Base-by-base conservation (phyloP, 192 early-diverging fungal genomes). In the Allomyces javanicus region DNA sequence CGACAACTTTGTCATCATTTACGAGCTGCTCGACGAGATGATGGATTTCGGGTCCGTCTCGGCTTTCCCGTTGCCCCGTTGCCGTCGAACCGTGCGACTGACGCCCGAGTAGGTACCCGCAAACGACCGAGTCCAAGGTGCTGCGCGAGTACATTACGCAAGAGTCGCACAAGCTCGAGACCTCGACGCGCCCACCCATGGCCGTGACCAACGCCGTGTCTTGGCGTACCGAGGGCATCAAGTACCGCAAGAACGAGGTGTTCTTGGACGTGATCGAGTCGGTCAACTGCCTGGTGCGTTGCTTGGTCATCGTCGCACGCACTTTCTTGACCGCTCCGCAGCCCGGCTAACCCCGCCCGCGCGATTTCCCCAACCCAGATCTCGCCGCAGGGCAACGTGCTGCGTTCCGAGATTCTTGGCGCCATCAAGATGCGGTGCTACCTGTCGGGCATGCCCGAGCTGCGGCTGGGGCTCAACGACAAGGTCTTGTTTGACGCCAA, bases 81-180 rank as follows among this genome's bases (percentile, higher is more conserved):
- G 3, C 7, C 7, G 33, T 40, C 33, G 33, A 40, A 40, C 33
- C 33, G 33, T 40, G 3, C 33, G 7, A 40, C 33, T 40, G 33
- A 40, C 33, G 33, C 7, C 33, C 33, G 33, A 40, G 33, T 40
- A 40, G 33, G 10, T 84, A 89, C 68, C 90, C 90, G 23, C 90
- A 92, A 74, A 92, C 87, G 17, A 90, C 89, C 12, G 90, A 92
- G 68, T 85, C 87, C 43, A 90, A 92, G 75, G 90, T 90, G 62
- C 77, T 92, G 68, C 81, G 89, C 69, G 89, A 89, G 78, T 95
- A 98, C 69, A 98, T 96, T 72, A 96, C 93, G 24, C 96, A 96
- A 74, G 96, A 98, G 75, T 90, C 89, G 65, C 88, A 96, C 70
- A 93, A 92, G 67, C 81, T 96, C 61, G 94, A 96, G 72, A 84